A percentile compares a stretch with the other conserved stretches of the same genome.
Evolutionary conservation across 192 early-diverging fungal genomes (phyloP).

Genomic region (Backusella mclennaniae): DNA sequence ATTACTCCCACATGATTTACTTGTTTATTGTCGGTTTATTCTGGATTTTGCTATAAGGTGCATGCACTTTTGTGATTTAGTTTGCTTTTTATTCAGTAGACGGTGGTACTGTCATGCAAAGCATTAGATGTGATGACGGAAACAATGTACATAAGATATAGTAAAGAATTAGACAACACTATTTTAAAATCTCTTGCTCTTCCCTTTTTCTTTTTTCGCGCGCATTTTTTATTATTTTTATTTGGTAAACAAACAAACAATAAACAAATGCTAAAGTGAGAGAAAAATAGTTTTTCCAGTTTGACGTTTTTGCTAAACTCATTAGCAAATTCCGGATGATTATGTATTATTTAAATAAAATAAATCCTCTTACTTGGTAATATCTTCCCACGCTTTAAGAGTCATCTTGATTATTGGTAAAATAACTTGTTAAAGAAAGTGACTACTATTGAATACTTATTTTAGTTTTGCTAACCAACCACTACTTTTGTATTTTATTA

Average conservation of each 20-base stretch:
- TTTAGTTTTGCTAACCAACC: background rate
- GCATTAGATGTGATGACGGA: background rate
- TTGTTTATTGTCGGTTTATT: background rate
- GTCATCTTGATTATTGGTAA: background rate
- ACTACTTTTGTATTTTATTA: background rate
- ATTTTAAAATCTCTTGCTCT: background rate
- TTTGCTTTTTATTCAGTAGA: background rate
- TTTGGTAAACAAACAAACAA: background rate
- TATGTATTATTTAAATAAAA: background rate
- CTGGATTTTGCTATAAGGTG: background rate
- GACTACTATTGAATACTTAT: background rate
- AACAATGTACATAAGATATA: background rate
- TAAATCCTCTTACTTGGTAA: background rate
- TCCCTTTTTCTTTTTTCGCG: background rate
- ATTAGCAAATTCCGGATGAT: background rate
- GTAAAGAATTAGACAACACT: background rate
- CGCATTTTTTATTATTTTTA: background rate
- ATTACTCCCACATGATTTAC: background rate
- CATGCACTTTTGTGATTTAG: background rate
- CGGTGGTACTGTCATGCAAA: background rate
- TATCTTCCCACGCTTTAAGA: constrained; percentile 5
- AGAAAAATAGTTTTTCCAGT: background rate
- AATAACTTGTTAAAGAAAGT: background rate
- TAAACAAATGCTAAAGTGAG: background rate
- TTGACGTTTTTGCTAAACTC: background rate